Evolutionary conservation across 306 rosid genomes (phyloP).

Genomic region (Biancaea sappan): DNA sequence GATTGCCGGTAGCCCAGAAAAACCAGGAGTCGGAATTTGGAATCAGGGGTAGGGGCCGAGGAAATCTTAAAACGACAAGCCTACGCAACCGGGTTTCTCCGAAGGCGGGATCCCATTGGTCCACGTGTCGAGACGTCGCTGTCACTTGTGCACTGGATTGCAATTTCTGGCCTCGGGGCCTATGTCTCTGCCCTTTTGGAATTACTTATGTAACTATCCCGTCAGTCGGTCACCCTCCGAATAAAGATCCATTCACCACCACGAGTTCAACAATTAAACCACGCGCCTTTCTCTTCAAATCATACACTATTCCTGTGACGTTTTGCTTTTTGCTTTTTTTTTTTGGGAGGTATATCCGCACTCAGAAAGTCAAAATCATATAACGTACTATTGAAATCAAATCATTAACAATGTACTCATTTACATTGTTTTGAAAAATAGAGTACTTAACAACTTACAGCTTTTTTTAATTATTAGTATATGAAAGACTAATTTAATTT

Average conservation of each 20-base stretch:
- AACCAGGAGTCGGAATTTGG: constrained; percentile 51
- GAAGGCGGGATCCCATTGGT: constrained; percentile 32
- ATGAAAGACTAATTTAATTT: no score
- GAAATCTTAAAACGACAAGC: constrained; percentile 27
- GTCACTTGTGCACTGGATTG: constrained; percentile 32
- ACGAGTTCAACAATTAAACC: constrained; percentile 4
- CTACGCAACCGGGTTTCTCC: constrained; percentile 12
- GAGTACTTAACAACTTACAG: no score
- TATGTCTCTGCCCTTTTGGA: constrained; percentile 37
- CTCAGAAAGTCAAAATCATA: no score
- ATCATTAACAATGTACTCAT: no score
- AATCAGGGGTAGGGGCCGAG: constrained; percentile 39
- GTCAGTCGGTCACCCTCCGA: constrained; percentile 50
- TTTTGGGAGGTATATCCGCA: no score
- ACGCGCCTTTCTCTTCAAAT: background rate
- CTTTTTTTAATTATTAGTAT: no score
- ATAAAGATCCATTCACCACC: constrained; percentile 52
- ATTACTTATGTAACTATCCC: constrained; percentile 48
- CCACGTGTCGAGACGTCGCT: constrained; percentile 43
- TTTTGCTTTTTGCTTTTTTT: background rate
- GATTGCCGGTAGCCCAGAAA: constrained; percentile 38
- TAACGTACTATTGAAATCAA: no score
- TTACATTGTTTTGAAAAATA: no score
- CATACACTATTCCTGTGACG: background rate
- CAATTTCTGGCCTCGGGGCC: constrained; percentile 23